Base-by-base conservation (phyloP, 2,329 filamentous ascomycete species). In the Aspergillus calidoustus region DNA sequence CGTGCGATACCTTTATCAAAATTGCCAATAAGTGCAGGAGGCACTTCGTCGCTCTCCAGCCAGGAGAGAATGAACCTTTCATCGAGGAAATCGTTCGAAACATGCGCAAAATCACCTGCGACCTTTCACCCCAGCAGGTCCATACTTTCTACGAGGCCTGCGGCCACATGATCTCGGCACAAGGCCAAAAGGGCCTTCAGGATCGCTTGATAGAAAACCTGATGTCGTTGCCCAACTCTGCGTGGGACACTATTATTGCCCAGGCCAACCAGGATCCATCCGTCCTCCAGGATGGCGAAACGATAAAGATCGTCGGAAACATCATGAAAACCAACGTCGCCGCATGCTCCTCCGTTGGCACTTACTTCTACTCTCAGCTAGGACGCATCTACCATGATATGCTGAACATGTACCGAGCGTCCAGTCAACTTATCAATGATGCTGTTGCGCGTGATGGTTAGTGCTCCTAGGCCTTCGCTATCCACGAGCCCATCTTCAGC, bases 281-380 rank as follows among this genome's bases (percentile, higher is more conserved):
- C 23, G 93, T 95, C 68, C 84, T 99, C 13, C 92, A 98, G 76
- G 93, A 98, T 72, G 84, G 89, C 11, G 93, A 99, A 69, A 96
- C 93, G 0, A 98, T 99, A 82, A 99, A 99, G 83, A 89, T 99
- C 68, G 93, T 99, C 65, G 95, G 95, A 68, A 99, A 99, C 80
- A 97, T 99, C 75, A 99, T 99, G 95, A 99, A 99, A 86, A 99
- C 95, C 0, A 99, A 99, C 71, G 95, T 99, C 4, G 94, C 96
- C n/a, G 95, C 95, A 41, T 99, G 95, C 78, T 92, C 91, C 41
- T 98, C 95, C 0, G 95, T 99, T 61, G 95, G 96, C 38, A 89
- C 92, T 56, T 99, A 98, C 80, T 99, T 99, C 79, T 97, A 97
- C 74, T 94, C 95, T 13, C 95, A 99, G 76, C 97, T 99, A 70